phyloP scores from a whole-genome alignment of 441 rosid genomes.

The Gossypium schwendimanii region DNA sequence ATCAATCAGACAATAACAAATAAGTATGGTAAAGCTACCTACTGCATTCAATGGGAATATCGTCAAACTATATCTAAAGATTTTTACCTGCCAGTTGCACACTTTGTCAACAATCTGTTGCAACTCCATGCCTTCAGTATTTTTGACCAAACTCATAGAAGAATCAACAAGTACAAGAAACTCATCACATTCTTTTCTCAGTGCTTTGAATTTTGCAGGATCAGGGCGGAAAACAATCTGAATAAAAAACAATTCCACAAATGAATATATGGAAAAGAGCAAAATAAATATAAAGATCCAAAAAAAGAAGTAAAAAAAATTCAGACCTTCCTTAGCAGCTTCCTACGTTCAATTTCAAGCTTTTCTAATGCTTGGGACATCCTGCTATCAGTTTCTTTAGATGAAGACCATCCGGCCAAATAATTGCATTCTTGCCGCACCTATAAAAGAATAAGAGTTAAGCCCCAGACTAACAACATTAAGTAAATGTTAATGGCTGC shows the following conservation, averaged over 20 bases:
- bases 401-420: constrained; percentile 54
- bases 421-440: constrained; percentile 75
- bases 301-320: neutral
- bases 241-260: neutral
- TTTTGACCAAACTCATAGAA: constrained; percentile 36
- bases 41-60: neutral
- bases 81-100: constrained; percentile 79
- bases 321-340: constrained; percentile 61
- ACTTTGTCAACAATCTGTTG: constrained; percentile 48
- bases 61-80: neutral
- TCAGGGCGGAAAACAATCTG: constrained; percentile 80
- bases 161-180: constrained; percentile 42
- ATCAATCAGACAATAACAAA: constrained; percentile 18
- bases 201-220: constrained; percentile 53
- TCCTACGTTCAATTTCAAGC: constrained; percentile 45
- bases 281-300: neutral
- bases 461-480: neutral
- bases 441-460: constrained; percentile 26
- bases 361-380: constrained; percentile 33
- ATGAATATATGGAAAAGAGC: neutral
- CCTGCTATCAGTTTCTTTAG: constrained; percentile 39
- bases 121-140: constrained; percentile 36
- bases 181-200: constrained; percentile 63
- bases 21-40: neutral
- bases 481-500: neutral